Evolutionary conservation across 495 filamentous ascomycete genomes (phyloP).

Genomic region (Paragyromitra xinjiangensis): DNA sequence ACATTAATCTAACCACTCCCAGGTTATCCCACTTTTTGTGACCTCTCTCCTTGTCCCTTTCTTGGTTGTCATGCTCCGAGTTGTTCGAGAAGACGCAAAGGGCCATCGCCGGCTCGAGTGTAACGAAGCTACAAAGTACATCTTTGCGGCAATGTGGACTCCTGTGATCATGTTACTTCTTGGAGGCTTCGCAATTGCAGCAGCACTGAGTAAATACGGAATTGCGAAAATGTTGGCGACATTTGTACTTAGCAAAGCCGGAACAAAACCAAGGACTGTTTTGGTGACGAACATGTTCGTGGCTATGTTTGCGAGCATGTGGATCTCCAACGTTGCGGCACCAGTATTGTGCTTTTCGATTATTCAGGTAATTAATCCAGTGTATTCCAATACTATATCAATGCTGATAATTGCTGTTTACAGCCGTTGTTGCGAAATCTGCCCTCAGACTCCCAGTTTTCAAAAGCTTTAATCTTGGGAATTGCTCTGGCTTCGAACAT

Average conservation of each 20-base stretch:
- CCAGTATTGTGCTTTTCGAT: slow-evolving; percentile 99
- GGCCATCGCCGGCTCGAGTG: slow-evolving; percentile 74
- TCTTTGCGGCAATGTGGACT: slow-evolving; percentile 98
- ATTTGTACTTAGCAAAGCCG: slow-evolving; percentile 95
- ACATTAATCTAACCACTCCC: slow-evolving; percentile 19
- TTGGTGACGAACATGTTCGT: slow-evolving; percentile 98
- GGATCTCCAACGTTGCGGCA: slow-evolving; percentile 97
- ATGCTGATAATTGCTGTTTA: slow-evolving; percentile 47
- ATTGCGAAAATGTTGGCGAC: slow-evolving; percentile 98
- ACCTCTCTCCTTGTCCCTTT: slow-evolving; percentile 95
- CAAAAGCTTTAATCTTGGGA: slow-evolving; percentile 92
- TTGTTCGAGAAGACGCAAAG: slow-evolving; percentile 79
- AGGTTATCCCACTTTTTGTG: slow-evolving; percentile 97
- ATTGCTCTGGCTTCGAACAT: slow-evolving; percentile 96
- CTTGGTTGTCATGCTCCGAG: slow-evolving; percentile 82
- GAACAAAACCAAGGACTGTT: slow-evolving; percentile 85
- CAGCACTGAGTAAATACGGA: slow-evolving; percentile 93
- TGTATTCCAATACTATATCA: slow-evolving; percentile 11
- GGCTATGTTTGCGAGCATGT: slow-evolving; percentile 96
- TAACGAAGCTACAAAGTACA: slow-evolving; percentile 77
- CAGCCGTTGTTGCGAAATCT: slow-evolving; percentile 93
- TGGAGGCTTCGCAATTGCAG: slow-evolving; percentile 94
- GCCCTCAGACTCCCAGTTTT: slow-evolving; percentile 85
- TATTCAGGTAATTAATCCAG: slow-evolving; percentile 70
- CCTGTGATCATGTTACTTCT: slow-evolving; percentile 98